phyloP scores from a whole-genome alignment of 352 stramenopile genomes.

The Albugo laibachii region DNA sequence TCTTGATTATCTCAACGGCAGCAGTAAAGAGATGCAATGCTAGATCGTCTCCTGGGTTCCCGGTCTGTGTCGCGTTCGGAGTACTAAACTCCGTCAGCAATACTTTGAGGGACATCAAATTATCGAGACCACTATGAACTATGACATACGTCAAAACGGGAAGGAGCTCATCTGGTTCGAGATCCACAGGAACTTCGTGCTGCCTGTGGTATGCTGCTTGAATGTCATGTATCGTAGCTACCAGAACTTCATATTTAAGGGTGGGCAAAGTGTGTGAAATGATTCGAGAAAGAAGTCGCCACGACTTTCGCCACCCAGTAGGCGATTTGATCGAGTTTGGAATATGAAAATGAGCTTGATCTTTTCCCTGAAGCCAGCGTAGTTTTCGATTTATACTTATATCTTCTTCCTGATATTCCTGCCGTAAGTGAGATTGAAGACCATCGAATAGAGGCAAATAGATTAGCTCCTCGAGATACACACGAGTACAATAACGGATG shows the following conservation, averaged over 20 bases:
- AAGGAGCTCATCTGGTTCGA: conserved; percentile 73
- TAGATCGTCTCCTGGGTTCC: conserved; percentile 12
- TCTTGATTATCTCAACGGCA: conserved; percentile 59
- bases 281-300: conserved; percentile 44
- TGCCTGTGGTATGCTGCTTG: conserved; percentile 25
- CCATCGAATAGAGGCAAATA: conserved; percentile 43
- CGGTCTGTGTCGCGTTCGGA: conserved; percentile 11
- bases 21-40: not conserved
- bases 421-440: conserved; percentile 32
- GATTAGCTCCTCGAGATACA: conserved; percentile 64
- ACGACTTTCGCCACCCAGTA: conserved; percentile 69
- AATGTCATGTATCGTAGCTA: conserved; percentile 54
- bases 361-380: conserved; percentile 78
- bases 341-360: conserved; percentile 81
- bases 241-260: conserved; percentile 61
- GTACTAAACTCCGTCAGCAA: conserved; percentile 34
- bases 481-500: not conserved
- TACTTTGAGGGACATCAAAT: conserved; percentile 58
- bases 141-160: conserved; percentile 82
- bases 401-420: conserved; percentile 54
- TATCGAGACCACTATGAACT: conserved; percentile 70
- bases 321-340: conserved; percentile 58
- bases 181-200: conserved; percentile 12
- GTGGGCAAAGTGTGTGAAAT: conserved; percentile 25
- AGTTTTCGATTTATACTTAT: conserved; percentile 64